These are phyloP conservation scores for Kodamaea fungicola DNA, from an alignment of 1,139 yeast species.

Conservation along the genomic window DNA sequence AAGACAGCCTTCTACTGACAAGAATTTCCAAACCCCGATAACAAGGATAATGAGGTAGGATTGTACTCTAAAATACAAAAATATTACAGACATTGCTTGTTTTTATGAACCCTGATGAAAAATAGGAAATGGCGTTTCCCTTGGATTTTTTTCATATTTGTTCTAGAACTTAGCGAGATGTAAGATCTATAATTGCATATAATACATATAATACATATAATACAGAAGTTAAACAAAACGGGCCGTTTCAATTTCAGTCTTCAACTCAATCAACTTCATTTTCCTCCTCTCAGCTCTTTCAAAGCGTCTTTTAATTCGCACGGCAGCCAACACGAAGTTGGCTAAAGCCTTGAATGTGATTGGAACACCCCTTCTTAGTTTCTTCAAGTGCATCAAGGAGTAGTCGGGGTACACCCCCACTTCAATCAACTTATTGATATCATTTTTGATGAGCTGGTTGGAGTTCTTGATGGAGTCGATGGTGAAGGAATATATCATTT, in stretches of 20 bases:
- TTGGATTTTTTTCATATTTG: no score
- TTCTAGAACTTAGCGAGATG: no score
- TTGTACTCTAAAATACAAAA: not conserved
- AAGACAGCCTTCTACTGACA: conserved; percentile 38
- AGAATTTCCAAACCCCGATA: conserved; percentile 42
- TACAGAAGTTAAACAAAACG: not conserved
- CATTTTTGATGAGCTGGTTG: conserved; percentile 35
- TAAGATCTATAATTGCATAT: not conserved
- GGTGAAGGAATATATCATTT: conserved; percentile 49
- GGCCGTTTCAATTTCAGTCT: conserved; percentile 23
- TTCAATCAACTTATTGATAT: conserved; percentile 40
- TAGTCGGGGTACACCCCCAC: conserved; percentile 54
- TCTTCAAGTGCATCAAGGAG: conserved; percentile 15
- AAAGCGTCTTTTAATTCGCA: conserved; percentile 45
- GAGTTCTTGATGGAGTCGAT: conserved; percentile 45
- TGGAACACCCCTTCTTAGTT: conserved; percentile 9
- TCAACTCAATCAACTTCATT: conserved; percentile 22
- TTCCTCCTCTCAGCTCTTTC: conserved; percentile 26
- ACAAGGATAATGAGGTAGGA: conserved; percentile 30
- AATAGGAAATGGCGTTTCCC: no score
- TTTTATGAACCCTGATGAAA: not conserved
- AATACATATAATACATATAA: not conserved
- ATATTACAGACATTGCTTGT: not conserved
- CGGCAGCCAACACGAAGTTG: conserved; percentile 53
- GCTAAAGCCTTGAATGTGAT: conserved; percentile 25